Percentiles rank a stretch among this genome's conserved stretches.
phyloP scores from a whole-genome alignment of 768 basidiomycete species.

The Boletus rex-veris region DNA sequence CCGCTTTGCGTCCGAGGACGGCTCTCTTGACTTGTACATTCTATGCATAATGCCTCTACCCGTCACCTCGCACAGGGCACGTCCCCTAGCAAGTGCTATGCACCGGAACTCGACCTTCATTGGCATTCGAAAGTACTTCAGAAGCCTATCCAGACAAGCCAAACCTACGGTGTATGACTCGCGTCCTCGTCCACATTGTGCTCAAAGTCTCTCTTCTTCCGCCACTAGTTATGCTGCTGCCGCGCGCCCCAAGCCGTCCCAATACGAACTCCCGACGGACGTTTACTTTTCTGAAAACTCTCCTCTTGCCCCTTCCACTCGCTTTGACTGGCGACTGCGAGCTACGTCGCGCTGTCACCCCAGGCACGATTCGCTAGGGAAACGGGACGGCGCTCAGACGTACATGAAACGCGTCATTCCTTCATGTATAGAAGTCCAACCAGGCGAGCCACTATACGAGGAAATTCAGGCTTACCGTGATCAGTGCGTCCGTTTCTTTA shows the following conservation, averaged over 20 bases:
- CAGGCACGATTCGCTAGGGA: slow-evolving; percentile 12
- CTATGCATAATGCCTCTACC: slow-evolving; percentile 18
- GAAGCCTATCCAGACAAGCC: slow-evolving; percentile 10
- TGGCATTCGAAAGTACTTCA: slow-evolving; percentile 32
- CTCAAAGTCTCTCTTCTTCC: slow-evolving; percentile 18
- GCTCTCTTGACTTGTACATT: not conserved
- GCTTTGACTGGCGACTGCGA: slow-evolving; percentile 64
- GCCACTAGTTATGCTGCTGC: slow-evolving; percentile 1
- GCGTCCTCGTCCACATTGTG: not conserved
- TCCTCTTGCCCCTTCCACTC: slow-evolving; percentile 22
- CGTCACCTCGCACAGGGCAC: not conserved
- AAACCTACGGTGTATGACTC: not conserved
- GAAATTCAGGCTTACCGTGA: slow-evolving; percentile 53
- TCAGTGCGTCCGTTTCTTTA: slow-evolving; percentile 38
- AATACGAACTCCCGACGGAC: slow-evolving; percentile 24
- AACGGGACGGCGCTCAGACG: slow-evolving; percentile 13
- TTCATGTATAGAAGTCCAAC: slow-evolving; percentile 29
- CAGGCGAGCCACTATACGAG: slow-evolving; percentile 43
- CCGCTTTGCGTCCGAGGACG: not conserved
- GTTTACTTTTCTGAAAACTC: slow-evolving; percentile 30
- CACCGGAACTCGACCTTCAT: slow-evolving; percentile 25
- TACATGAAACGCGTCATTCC: slow-evolving; percentile 41
- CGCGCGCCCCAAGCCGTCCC: slow-evolving; percentile 12
- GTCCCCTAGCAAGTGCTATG: slow-evolving; percentile 5
- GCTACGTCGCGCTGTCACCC: slow-evolving; percentile 42